Evolutionary conservation across 495 filamentous ascomycete genomes (phyloP).

Genomic region (Penicillium argentinense): DNA sequence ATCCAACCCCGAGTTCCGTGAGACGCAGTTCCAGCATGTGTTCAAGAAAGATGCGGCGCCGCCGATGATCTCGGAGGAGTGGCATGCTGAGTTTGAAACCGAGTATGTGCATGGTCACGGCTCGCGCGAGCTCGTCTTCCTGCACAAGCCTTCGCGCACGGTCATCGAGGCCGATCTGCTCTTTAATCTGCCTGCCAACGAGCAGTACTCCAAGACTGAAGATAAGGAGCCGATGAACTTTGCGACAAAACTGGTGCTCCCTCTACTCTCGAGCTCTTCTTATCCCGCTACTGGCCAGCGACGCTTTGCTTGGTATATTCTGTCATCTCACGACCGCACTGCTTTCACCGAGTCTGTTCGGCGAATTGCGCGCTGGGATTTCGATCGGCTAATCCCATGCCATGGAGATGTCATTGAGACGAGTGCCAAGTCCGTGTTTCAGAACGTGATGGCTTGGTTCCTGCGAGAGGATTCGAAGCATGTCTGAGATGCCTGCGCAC

Average conservation of each 20-base stretch:
- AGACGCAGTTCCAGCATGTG: slow-evolving; percentile 67
- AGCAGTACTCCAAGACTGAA: slow-evolving; percentile 75
- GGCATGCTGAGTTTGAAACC: slow-evolving; percentile 81
- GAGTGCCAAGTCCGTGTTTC: slow-evolving; percentile 72
- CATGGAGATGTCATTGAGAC: slow-evolving; percentile 89
- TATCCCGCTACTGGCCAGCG: slow-evolving; percentile 67
- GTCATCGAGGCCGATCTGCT: slow-evolving; percentile 90
- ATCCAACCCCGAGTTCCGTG: slow-evolving; percentile 60
- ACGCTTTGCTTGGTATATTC: slow-evolving; percentile 77
- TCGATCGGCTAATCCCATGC: slow-evolving; percentile 84
- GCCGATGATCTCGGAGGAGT: slow-evolving; percentile 66
- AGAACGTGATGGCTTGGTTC: slow-evolving; percentile 85
- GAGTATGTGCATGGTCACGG: slow-evolving; percentile 80
- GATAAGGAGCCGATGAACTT: slow-evolving; percentile 55
- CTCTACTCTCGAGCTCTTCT: slow-evolving; percentile 55
- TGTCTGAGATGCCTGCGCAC: slow-evolving; percentile 7
- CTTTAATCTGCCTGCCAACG: slow-evolving; percentile 85
- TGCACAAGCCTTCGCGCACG: slow-evolving; percentile 75
- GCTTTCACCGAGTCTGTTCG: slow-evolving; percentile 67
- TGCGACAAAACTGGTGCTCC: slow-evolving; percentile 60
- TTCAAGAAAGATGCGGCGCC: slow-evolving; percentile 56
- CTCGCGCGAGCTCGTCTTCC: slow-evolving; percentile 85
- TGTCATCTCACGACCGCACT: slow-evolving; percentile 60
- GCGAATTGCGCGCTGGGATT: slow-evolving; percentile 78
- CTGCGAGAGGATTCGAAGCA: slow-evolving; percentile 53